Evolutionary conservation across 1,139 yeast species (phyloP).

Genomic region (Yamadazyma kanchanaburiensis): DNA sequence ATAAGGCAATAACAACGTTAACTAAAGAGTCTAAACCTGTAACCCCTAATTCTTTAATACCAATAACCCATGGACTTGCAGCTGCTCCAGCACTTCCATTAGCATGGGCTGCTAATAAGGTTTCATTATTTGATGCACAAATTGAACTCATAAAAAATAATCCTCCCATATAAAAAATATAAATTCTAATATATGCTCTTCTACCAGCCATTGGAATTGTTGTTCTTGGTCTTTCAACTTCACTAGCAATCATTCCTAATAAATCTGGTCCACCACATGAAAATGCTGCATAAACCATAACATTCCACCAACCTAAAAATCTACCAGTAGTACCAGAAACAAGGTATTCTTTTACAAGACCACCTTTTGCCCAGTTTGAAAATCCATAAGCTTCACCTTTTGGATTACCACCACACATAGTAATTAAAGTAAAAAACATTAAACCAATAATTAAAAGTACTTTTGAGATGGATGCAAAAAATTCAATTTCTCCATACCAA

Average conservation of each 20-base stretch:
- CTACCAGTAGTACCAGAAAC: conserved; percentile 32
- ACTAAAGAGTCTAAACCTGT: conserved; percentile 33
- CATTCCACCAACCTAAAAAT: conserved; percentile 35
- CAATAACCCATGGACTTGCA: conserved; percentile 41
- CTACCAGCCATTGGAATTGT: conserved; percentile 32
- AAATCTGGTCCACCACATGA: conserved; percentile 44
- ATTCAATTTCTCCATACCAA: conserved; percentile 41
- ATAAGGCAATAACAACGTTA: conserved; percentile 30
- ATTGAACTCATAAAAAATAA: conserved; percentile 34
- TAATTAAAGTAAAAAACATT: conserved; percentile 35
- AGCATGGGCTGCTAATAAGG: conserved; percentile 21
- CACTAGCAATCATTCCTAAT: conserved; percentile 32
- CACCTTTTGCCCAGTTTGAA: conserved; percentile 34
- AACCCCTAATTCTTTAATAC: conserved; percentile 33
- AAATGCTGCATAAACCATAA: conserved; percentile 36
- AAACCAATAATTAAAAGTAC: conserved; percentile 37
- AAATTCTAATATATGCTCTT: conserved; percentile 32
- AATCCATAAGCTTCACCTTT: conserved; percentile 35
- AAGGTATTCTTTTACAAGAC: conserved; percentile 29
- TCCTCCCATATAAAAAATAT: conserved; percentile 36
- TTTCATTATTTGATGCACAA: conserved; percentile 32
- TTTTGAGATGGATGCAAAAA: conserved; percentile 33
- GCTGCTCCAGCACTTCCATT: conserved; percentile 29
- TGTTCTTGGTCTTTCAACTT: conserved; percentile 30
- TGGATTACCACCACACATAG: conserved; percentile 42